Base-by-base conservation (phyloP, 116 monocot genomes). In the Iris pallida region DNA sequence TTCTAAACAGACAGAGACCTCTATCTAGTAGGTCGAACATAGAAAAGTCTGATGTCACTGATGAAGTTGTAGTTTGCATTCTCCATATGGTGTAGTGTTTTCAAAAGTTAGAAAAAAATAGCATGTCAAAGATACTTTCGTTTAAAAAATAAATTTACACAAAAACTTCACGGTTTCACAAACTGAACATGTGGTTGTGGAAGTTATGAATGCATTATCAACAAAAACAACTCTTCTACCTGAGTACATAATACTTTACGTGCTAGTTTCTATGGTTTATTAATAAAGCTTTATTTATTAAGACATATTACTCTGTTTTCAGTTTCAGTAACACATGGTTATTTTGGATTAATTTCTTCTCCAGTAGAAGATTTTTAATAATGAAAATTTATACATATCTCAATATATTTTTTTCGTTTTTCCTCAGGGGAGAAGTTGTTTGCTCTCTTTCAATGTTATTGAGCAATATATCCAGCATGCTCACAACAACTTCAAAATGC, bases 371-470 rank as follows among this genome's bases (percentile, higher is more conserved):
- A 30, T 30, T 30, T 3, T 30, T 3, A 30, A 30, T 30, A n/a
- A n/a, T n/a, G n/a, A n/a, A n/a, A n/a, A n/a, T n/a, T n/a, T n/a
- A n/a, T n/a, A n/a, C n/a, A n/a, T 62, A 18, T 56, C 20, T n/a
- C 8, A 14, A 61, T 51, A 14, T 17, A 30, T 3, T 60, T 55
- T 54, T 64, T 45, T 78, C 54, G 11, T 61, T 42, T 60, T 65
- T 74, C 7, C 55, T 55, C 45, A 96, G 96, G 75, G 75, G 92
- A 96, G 61, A 96, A 83, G 78, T 70, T 42, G 13, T 76, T 66
- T 62, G 62, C 83, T 58, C 20, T 91, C 49, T 77, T 82, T 64
- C 92, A 65, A 64, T 83, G 47, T 62, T 96, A 66, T 47, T 87
- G 43, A 58, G 56, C 68, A 71, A 70, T 57, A 55, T 83, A 51